Evolutionary conservation across 2,329 filamentous ascomycete species (phyloP).

Genomic region (Colletotrichum ledebouriae): DNA sequence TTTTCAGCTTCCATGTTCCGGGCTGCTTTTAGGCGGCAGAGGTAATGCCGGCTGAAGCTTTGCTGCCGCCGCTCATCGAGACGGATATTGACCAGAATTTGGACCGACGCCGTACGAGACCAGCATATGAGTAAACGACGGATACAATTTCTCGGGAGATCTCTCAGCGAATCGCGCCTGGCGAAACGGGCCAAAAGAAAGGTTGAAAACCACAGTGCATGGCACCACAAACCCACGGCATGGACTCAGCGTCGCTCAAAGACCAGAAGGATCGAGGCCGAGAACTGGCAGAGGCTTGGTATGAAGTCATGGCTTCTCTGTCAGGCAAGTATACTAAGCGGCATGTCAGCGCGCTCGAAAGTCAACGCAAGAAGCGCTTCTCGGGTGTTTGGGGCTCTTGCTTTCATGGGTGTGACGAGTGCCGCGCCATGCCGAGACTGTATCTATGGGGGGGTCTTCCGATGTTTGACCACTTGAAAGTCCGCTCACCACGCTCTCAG

Average conservation of each 20-base stretch:
- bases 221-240: too few species aligned
- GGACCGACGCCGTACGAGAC: too few species aligned
- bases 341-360: background rate
- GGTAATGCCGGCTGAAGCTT: constrained; percentile 3
- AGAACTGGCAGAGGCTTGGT: constrained; percentile 27
- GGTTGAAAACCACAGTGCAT: too few species aligned
- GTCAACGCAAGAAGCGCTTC: background rate
- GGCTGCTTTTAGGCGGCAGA: background rate
- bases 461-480: constrained; percentile 6
- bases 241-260: background rate
- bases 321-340: background rate
- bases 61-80: background rate
- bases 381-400: background rate
- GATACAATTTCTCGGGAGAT: too few species aligned
- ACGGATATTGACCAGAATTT: background rate
- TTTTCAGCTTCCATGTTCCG: background rate
- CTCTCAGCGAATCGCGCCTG: too few species aligned
- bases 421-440: constrained; percentile 35
- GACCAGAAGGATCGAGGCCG: constrained; percentile 10
- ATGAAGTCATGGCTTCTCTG: constrained; percentile 36
- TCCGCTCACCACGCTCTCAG: background rate
- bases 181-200: too few species aligned
- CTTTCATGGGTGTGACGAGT: constrained; percentile 30
- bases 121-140: too few species aligned
- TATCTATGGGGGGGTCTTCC: background rate